Percentiles rank a stretch among this genome's conserved stretches.
phyloP scores from a whole-genome alignment of 192 early-diverging fungal genomes.

The Rhizoclosmatium globosum region DNA sequence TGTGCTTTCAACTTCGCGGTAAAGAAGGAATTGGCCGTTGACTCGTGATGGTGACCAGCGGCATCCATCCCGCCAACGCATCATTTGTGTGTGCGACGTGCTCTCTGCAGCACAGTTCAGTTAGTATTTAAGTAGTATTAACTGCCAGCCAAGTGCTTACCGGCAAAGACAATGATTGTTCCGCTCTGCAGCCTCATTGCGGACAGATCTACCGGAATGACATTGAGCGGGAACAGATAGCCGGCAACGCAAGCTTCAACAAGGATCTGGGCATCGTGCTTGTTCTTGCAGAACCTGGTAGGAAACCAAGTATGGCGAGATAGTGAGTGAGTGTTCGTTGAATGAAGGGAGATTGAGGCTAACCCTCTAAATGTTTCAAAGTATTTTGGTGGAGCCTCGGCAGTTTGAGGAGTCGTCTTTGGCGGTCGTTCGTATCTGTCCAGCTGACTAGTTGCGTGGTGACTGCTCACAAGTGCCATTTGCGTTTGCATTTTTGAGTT shows the following conservation, averaged over 20 bases:
- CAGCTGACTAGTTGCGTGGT: too few relatives aligned
- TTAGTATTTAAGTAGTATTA: background rate
- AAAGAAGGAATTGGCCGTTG: constrained; percentile 16
- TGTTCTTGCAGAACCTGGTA: constrained; percentile 3
- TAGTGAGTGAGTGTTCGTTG: background rate
- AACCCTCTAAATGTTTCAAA: background rate
- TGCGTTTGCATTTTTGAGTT: too few relatives aligned
- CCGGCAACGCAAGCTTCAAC: constrained; percentile 28
- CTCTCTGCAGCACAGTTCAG: background rate
- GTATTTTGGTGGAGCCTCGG: background rate
- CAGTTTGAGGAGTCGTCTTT: too few relatives aligned
- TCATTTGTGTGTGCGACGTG: background rate
- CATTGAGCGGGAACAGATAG: constrained; percentile 6
- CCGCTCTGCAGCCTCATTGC: background rate
- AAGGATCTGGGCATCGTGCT: constrained; percentile 1
- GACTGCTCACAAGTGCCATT: too few relatives aligned
- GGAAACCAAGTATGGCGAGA: background rate
- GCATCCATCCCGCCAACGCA: constrained; percentile 13
- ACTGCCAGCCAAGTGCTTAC: background rate
- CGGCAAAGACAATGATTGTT: constrained; percentile 10
- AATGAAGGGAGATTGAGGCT: background rate
- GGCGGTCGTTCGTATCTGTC: too few relatives aligned
- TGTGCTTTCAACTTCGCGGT: constrained; percentile 12
- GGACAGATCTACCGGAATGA: constrained; percentile 7
- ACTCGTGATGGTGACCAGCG: constrained; percentile 6